Conservation (phyloP, 495 filamentous ascomycete species). For the Amorphotheca resinae region DNA sequence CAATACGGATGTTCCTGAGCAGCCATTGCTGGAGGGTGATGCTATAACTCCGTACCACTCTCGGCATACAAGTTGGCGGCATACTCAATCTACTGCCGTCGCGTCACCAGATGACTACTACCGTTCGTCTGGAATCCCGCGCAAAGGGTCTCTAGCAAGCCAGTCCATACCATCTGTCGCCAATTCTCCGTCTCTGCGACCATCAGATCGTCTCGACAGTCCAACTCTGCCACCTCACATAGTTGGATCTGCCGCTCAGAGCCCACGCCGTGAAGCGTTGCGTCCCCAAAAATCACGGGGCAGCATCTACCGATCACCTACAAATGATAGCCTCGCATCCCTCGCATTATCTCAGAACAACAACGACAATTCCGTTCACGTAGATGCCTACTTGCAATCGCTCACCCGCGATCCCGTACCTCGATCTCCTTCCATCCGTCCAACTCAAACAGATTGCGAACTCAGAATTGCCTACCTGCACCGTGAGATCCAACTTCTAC, state of each 20-base stretch:
- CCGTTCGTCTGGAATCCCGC: constrained; percentile 4
- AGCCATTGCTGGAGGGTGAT: constrained; percentile 13
- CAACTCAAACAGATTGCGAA: constrained; percentile 23
- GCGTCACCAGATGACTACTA: constrained; percentile 21
- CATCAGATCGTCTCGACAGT: constrained; percentile 35
- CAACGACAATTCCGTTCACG: constrained; percentile 7
- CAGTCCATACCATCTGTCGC: constrained; percentile 13
- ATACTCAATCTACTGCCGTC: constrained; percentile 34
- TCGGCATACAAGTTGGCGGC: constrained; percentile 26
- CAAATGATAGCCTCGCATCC: constrained; percentile 38
- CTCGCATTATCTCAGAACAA: constrained; percentile 27
- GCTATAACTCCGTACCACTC: constrained; percentile 8
- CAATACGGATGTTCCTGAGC: constrained; percentile 18
- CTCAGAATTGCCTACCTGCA: constrained; percentile 42
- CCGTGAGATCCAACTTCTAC: constrained; percentile 50
- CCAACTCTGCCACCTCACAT: constrained; percentile 41
- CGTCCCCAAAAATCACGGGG: constrained; percentile 37
- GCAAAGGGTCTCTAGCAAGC: constrained; percentile 8
- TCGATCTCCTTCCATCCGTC: constrained; percentile 27
- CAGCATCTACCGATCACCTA: constrained; percentile 36
- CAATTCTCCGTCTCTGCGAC: constrained; percentile 29
- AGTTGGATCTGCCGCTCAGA: constrained; percentile 29
- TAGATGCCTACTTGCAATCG: constrained; percentile 29
- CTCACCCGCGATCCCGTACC: constrained; percentile 24
- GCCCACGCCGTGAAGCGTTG: constrained; percentile 41